Evolutionary conservation across 1,284 basidiomycete species (phyloP).

Genomic region (Singerocomus inundabilis): DNA sequence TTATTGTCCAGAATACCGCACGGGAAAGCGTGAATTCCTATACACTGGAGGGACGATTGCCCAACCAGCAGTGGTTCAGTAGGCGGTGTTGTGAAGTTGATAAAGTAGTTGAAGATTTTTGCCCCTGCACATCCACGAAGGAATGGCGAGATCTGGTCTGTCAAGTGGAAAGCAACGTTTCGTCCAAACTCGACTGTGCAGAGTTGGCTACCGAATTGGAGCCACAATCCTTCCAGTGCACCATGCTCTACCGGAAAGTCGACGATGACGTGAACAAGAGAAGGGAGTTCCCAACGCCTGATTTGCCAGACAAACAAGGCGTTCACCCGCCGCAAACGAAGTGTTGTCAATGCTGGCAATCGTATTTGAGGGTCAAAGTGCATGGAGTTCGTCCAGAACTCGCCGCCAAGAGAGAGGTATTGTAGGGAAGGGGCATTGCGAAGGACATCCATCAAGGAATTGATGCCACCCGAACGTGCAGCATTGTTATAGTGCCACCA

Average conservation of each 20-base stretch:
- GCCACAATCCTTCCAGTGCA: slow-evolving; percentile 42
- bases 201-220: slow-evolving; percentile 49
- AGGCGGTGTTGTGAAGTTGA: slow-evolving; percentile 50
- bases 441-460: slow-evolving; percentile 55
- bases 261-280: slow-evolving; percentile 42
- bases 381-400: slow-evolving; percentile 36
- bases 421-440: slow-evolving; percentile 50
- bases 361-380: slow-evolving; percentile 27
- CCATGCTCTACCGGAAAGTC: slow-evolving; percentile 30
- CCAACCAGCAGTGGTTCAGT: slow-evolving; percentile 15
- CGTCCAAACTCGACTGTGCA: slow-evolving; percentile 56
- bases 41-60: slow-evolving; percentile 39
- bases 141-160: slow-evolving; percentile 46
- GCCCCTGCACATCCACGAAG: slow-evolving; percentile 48
- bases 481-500: slow-evolving; percentile 66
- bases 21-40: slow-evolving; percentile 51
- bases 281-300: slow-evolving; percentile 52
- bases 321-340: slow-evolving; percentile 51
- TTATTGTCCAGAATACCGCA: slow-evolving; percentile 39
- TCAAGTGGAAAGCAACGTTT: slow-evolving; percentile 49
- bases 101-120: slow-evolving; percentile 53
- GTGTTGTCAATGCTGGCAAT: slow-evolving; percentile 47
- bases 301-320: slow-evolving; percentile 51
- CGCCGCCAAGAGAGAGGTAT: slow-evolving; percentile 58
- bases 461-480: slow-evolving; percentile 62